phyloP scores from a whole-genome alignment of 305 asterid species.

The Solanum hybrid region DNA sequence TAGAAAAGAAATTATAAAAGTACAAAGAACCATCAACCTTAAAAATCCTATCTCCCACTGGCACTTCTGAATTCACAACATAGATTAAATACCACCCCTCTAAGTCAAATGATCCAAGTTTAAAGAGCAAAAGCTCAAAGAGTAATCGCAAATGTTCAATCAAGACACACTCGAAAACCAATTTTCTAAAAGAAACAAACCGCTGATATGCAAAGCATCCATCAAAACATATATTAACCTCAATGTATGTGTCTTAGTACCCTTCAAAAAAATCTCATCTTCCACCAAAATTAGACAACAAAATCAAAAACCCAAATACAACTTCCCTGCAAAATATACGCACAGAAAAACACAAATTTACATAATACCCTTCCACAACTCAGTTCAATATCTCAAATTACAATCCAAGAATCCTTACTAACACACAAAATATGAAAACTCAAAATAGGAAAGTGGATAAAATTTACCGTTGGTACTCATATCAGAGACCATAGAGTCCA shows the following conservation, averaged over 20 bases:
- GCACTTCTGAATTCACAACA: background rate
- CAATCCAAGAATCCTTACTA: background rate
- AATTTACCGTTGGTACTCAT: constrained; percentile 69
- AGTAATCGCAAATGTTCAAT: background rate
- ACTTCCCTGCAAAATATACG: background rate
- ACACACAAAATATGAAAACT: background rate
- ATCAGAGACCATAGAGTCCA: constrained; percentile 88
- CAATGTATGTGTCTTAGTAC: background rate
- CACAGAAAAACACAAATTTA: background rate
- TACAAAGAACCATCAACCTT: background rate
- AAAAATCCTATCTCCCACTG: background rate
- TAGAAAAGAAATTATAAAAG: background rate
- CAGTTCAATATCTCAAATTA: background rate
- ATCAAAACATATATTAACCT: background rate
- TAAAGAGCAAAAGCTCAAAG: background rate
- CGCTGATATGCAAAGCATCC: background rate
- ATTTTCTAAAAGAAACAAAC: background rate
- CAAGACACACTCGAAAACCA: background rate
- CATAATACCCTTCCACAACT: background rate
- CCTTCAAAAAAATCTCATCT: background rate
- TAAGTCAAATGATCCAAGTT: background rate
- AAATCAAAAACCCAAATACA: background rate
- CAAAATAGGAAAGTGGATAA: background rate
- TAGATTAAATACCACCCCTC: background rate
- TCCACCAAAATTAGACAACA: background rate